Evolutionary conservation across 108 stramenopile genomes (phyloP).

Genomic region (Nitzschia inconspicua): DNA sequence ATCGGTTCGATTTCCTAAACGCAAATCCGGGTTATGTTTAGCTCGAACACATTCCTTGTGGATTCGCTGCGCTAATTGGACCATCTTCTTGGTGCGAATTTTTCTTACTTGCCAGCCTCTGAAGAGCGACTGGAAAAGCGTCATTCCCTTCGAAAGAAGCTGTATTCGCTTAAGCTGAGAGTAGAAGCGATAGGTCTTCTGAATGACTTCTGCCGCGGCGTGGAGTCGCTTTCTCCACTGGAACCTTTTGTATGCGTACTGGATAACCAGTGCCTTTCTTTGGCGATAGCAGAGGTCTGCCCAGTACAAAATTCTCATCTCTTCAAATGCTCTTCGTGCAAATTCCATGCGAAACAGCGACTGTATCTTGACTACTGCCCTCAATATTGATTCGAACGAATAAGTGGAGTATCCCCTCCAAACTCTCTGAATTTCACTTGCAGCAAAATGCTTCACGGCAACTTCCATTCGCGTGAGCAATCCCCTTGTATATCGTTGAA

Average conservation of each 20-base stretch:
- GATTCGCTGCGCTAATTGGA: slow-evolving; percentile 19
- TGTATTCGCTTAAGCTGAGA: slow-evolving; percentile 4
- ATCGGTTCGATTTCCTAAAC: slow-evolving; percentile 29
- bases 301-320: neutral
- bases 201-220: slow-evolving; percentile 15
- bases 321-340: neutral
- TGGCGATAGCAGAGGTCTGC: slow-evolving; percentile 24
- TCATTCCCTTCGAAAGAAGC: slow-evolving; percentile 5
- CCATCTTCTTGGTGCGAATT: slow-evolving; percentile 13
- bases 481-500: slow-evolving; percentile 39
- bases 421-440: slow-evolving; percentile 60
- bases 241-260: slow-evolving; percentile 14
- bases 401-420: slow-evolving; percentile 57
- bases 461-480: slow-evolving; percentile 27
- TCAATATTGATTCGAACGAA: slow-evolving; percentile 12
- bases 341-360: slow-evolving; percentile 16
- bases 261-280: slow-evolving; percentile 18
- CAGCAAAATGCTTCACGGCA: slow-evolving; percentile 40
- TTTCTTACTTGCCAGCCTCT: slow-evolving; percentile 16
- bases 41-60: slow-evolving; percentile 35
- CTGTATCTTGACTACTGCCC: slow-evolving; percentile 48
- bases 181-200: slow-evolving; percentile 15
- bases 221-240: neutral
- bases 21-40: slow-evolving; percentile 26
- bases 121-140: slow-evolving; percentile 24